phyloP scores from a whole-genome alignment of 106 monocot species.

The Gastrodia elata region DNA sequence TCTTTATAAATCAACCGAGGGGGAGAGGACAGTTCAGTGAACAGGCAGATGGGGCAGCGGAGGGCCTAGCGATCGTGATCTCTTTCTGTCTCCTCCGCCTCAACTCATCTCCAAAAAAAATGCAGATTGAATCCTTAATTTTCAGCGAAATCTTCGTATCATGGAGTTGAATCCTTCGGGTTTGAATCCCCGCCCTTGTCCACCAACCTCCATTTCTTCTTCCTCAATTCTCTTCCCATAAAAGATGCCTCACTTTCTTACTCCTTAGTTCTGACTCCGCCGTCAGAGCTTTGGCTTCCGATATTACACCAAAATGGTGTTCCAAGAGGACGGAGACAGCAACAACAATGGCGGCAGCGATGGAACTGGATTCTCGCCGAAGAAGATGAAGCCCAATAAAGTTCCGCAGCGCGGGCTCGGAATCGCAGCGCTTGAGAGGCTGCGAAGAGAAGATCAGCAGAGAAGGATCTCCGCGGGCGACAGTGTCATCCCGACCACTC shows the following conservation, averaged over 20 bases:
- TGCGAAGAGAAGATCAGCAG: slow-evolving; percentile 53
- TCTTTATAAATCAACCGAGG: not conserved
- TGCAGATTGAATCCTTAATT: not conserved
- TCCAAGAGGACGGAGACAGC: not conserved
- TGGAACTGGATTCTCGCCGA: slow-evolving; percentile 1
- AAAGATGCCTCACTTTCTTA: not conserved
- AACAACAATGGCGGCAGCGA: not conserved
- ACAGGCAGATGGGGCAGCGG: not conserved
- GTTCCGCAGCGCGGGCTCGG: slow-evolving; percentile 79
- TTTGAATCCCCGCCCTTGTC: not conserved
- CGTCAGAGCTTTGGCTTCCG: not conserved
- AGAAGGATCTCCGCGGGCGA: not conserved
- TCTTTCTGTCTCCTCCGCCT: not conserved
- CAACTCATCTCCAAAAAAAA: not conserved
- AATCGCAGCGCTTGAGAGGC: slow-evolving; percentile 70
- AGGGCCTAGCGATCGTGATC: not conserved
- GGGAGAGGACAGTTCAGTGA: not conserved
- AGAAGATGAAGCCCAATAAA: slow-evolving; percentile 48
- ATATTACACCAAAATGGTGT: not conserved
- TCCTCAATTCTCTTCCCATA: not conserved
- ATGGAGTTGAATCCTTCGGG: not conserved
- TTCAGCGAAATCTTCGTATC: not conserved
- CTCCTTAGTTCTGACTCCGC: not conserved
- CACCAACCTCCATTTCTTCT: not conserved
- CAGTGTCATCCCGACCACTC: not conserved